These are phyloP conservation scores for Termitomyces sp. DNA, from an alignment of 768 basidiomycete genomes.

Conservation along the genomic window DNA sequence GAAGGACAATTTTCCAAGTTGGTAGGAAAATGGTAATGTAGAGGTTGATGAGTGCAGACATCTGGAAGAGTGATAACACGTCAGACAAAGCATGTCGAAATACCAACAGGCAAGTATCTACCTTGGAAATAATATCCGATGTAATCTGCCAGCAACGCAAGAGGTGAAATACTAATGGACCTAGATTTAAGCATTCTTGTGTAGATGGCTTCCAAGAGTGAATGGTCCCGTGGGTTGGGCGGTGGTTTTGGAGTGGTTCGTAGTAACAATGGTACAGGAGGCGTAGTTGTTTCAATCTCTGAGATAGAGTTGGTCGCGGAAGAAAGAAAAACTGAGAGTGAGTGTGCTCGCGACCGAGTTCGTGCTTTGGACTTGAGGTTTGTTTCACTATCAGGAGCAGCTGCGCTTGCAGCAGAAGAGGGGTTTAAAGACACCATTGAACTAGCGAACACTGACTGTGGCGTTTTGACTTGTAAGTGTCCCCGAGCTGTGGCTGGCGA, in stretches of 20 bases:
- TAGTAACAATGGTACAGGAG: conserved; percentile 22
- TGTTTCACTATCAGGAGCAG: neutral
- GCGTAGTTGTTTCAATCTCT: neutral
- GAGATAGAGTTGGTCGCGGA: conserved; percentile 1
- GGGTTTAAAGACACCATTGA: conserved; percentile 24
- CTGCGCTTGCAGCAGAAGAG: conserved; percentile 14
- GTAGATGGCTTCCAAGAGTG: conserved; percentile 58
- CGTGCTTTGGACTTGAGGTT: neutral
- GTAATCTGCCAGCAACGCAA: conserved; percentile 53
- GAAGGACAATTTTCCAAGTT: conserved; percentile 14
- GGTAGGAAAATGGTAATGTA: conserved; percentile 53
- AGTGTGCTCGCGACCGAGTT: conserved; percentile 13
- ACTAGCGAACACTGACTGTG: conserved; percentile 10
- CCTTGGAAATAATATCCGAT: conserved; percentile 60
- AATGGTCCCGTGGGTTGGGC: conserved; percentile 61
- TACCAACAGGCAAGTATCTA: conserved; percentile 17
- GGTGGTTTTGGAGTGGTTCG: conserved; percentile 33
- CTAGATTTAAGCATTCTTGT: conserved; percentile 60
- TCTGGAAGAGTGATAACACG: conserved; percentile 28
- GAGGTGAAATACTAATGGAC: conserved; percentile 62
- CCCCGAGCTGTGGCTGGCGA: neutral
- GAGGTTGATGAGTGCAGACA: conserved; percentile 60
- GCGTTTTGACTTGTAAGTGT: neutral
- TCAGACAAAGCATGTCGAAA: neutral
- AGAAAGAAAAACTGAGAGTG: conserved; percentile 8